These are phyloP conservation scores for Carex scoparia DNA, from an alignment of 176 grass and related monocot species.

Conservation along the genomic window DNA sequence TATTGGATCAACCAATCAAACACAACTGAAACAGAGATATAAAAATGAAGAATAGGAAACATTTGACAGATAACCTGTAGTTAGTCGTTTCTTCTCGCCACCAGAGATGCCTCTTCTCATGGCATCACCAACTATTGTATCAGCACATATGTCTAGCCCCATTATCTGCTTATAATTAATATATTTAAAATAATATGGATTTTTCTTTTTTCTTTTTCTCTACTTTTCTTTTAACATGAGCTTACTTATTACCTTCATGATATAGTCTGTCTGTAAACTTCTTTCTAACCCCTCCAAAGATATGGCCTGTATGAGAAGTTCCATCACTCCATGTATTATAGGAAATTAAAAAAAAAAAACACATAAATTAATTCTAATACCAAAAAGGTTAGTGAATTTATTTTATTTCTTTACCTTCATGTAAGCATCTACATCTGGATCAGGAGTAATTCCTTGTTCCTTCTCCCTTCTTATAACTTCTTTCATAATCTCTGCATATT, in stretches of 20 bases:
- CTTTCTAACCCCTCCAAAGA: conserved; percentile 67
- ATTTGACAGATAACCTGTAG: conserved; percentile 45
- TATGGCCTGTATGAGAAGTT: conserved; percentile 41
- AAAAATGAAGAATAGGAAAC: neutral
- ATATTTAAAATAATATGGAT: neutral
- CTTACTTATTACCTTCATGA: conserved; percentile 71
- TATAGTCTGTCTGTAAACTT: conserved; percentile 81
- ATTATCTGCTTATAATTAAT: conserved; percentile 51
- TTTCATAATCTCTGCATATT: conserved; percentile 52
- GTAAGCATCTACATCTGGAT: conserved; percentile 66
- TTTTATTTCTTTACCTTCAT: conserved; percentile 53
- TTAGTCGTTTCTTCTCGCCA: conserved; percentile 86
- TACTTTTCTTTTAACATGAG: conserved; percentile 4
- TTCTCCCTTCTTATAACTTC: conserved; percentile 77
- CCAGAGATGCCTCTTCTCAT: conserved; percentile 95
- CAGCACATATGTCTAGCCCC: conserved; percentile 76
- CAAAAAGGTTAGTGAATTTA: neutral
- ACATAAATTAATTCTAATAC: neutral
- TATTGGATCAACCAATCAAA: neutral
- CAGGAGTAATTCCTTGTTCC: conserved; percentile 54
- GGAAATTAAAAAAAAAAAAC: neutral
- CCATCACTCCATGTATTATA: neutral
- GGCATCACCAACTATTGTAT: conserved; percentile 66
- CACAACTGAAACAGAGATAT: neutral
- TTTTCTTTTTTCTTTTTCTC: too few relatives aligned